phyloP scores from a whole-genome alignment of 129 eudicot genomes.

The Pulicaria dysenterica region DNA sequence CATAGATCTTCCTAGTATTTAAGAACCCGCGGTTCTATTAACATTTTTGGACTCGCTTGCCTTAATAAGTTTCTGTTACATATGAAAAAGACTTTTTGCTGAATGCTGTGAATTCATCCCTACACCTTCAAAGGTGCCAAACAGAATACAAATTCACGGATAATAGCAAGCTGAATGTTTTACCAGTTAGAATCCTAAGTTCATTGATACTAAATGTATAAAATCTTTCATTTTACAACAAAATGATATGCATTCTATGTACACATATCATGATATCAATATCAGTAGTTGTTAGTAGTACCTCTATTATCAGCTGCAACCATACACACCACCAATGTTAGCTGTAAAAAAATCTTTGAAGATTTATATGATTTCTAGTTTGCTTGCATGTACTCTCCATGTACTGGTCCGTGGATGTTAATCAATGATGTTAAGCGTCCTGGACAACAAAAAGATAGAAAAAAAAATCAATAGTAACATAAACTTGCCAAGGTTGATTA shows the following conservation, averaged over 20 bases:
- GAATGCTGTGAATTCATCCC: no score
- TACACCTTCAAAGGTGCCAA: no score
- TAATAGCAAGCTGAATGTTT: no score
- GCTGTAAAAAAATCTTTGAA: constrained; percentile 15
- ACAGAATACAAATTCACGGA: no score
- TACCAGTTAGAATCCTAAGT: background rate
- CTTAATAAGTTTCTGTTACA: no score
- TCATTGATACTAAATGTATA: constrained; percentile 24
- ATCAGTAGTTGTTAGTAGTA: constrained; percentile 23
- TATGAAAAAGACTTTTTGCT: no score
- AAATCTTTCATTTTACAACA: constrained; percentile 13
- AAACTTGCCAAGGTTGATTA: background rate
- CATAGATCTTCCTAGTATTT: no score
- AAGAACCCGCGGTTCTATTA: no score
- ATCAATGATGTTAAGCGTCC: constrained; percentile 25
- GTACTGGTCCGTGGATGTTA: background rate
- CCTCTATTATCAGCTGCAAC: constrained; percentile 33
- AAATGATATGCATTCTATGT: constrained; percentile 1
- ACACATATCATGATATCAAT: constrained; percentile 26
- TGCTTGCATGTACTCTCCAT: constrained; percentile 19
- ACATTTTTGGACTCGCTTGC: no score
- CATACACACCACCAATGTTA: background rate
- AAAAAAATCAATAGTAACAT: no score
- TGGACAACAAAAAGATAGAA: constrained; percentile 9
- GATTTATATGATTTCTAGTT: constrained; percentile 1